Conservation (phyloP, 495 filamentous ascomycete species). For the Melanomma pulvis-pyrius region DNA sequence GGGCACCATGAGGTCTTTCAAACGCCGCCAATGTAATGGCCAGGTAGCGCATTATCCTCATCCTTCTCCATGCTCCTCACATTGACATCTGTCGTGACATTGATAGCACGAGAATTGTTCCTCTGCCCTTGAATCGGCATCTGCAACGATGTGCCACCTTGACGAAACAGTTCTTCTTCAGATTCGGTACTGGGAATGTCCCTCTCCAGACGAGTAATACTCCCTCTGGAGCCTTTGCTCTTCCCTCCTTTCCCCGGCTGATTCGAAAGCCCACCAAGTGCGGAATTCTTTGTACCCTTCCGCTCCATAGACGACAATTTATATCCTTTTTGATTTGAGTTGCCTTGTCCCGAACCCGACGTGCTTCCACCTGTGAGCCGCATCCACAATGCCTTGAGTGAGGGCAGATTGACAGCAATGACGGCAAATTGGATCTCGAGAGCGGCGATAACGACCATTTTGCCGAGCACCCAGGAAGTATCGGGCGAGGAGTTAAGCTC, state of each 20-base stretch:
- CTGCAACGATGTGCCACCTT: not conserved
- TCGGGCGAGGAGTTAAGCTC: slow-evolving; percentile 36
- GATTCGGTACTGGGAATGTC: slow-evolving; percentile 10
- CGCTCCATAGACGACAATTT: slow-evolving; percentile 12
- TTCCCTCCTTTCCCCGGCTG: not conserved
- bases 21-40: too few species aligned
- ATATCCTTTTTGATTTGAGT: slow-evolving; percentile 14
- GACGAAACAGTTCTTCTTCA: slow-evolving; percentile 22
- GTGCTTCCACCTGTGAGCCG: slow-evolving; percentile 8
- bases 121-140: not conserved
- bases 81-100: slow-evolving; percentile 18
- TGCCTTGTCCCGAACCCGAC: not conserved
- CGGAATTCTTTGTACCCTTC: not conserved
- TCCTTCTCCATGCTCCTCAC: not conserved
- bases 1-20: too few species aligned
- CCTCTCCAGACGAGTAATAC: slow-evolving; percentile 18
- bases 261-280: not conserved
- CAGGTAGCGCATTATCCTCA: too few species aligned
- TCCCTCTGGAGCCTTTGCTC: slow-evolving; percentile 7
- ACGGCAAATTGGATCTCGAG: slow-evolving; percentile 43
- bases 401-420: slow-evolving; percentile 43
- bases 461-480: slow-evolving; percentile 40
- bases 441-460: slow-evolving; percentile 43
- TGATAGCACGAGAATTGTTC: not conserved
- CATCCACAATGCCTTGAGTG: slow-evolving; percentile 34